phyloP scores from a whole-genome alignment of 495 filamentous ascomycete species.

The Cudoniella acicularis region DNA sequence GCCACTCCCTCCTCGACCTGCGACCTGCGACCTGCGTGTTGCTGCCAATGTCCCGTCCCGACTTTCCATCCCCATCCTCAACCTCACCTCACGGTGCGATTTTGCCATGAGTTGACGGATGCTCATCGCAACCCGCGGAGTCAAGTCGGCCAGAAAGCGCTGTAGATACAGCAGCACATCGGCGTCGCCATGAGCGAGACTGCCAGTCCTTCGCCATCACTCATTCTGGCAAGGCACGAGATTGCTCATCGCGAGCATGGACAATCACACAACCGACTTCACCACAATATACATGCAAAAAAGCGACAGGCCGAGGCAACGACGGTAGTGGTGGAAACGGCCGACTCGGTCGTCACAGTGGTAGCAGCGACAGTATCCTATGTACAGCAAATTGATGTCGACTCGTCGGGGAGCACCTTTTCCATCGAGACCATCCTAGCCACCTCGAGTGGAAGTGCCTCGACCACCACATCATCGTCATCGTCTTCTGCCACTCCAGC shows the following conservation, averaged over 20 bases:
- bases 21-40: no score
- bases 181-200: conserved; percentile 14
- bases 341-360: conserved; percentile 30
- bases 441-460: not conserved
- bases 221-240: conserved; percentile 22
- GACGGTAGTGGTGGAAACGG: not conserved
- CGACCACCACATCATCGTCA: not conserved
- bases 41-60: not conserved
- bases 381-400: conserved; percentile 44
- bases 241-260: conserved; percentile 26
- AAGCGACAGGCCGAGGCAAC: conserved; percentile 1
- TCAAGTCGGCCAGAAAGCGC: conserved; percentile 10
- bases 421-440: conserved; percentile 20
- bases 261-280: not conserved
- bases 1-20: no score
- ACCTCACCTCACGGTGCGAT: not conserved
- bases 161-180: conserved; percentile 20
- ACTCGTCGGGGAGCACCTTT: conserved; percentile 35
- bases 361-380: conserved; percentile 47
- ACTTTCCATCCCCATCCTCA: conserved; percentile 5
- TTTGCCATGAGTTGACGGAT: conserved; percentile 19
- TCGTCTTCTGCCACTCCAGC: no score
- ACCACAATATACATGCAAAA: not conserved
- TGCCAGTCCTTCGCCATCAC: conserved; percentile 20
- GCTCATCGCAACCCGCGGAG: conserved; percentile 1